A percentile compares a stretch with the other conserved stretches of the same genome.
Conservation (phyloP, 2,329 filamentous ascomycete genomes). For the Whalleya microplaca region DNA sequence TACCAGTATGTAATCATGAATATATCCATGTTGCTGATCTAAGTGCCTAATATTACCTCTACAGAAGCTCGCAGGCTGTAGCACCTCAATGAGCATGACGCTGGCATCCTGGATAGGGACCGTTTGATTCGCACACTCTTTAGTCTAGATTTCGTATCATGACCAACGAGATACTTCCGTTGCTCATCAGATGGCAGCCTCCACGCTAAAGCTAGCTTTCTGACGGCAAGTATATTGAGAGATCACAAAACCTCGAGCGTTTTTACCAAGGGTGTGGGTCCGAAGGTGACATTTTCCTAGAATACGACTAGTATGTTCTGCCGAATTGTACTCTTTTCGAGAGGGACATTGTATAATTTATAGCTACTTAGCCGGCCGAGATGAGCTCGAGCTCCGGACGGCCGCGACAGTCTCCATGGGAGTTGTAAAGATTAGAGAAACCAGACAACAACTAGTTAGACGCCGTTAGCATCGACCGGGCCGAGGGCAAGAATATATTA, state of each 20-base stretch:
- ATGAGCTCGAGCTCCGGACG: constrained; percentile 1
- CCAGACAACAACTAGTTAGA: neutral
- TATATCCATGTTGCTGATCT: no score
- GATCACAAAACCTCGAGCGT: constrained; percentile 14
- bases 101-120: constrained; percentile 1
- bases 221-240: constrained; percentile 24
- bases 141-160: constrained; percentile 25
- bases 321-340: no score
- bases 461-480: constrained; percentile 9
- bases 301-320: no score
- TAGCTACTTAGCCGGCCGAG: constrained; percentile 3
- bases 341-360: neutral
- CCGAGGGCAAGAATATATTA: constrained; percentile 20
- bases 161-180: constrained; percentile 40
- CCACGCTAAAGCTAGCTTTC: constrained; percentile 21
- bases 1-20: no score
- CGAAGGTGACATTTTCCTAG: neutral
- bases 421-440: constrained; percentile 6
- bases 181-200: constrained; percentile 29
- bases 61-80: no score
- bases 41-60: no score
- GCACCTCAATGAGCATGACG: constrained; percentile 7
- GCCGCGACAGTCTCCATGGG: neutral
- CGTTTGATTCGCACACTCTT: constrained; percentile 17
- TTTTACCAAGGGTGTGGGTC: neutral